Conservation (phyloP, 257 asterid species). For the Lavandula angustifolia region DNA sequence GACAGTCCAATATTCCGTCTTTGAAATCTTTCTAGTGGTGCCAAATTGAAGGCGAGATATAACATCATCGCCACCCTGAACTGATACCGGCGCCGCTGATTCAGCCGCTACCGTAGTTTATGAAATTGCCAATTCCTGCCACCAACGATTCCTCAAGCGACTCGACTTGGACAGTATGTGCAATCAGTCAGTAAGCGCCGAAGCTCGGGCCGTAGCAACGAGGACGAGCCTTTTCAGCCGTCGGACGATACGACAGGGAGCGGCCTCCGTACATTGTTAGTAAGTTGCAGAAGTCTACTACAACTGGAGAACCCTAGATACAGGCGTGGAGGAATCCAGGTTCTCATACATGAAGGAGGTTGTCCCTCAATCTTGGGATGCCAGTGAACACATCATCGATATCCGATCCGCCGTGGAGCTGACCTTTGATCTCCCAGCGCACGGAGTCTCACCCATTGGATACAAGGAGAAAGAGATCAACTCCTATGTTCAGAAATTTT, state of each 20-base stretch:
- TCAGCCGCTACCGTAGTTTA: slow-evolving; percentile 24
- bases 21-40: not conserved
- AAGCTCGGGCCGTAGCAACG: slow-evolving; percentile 21
- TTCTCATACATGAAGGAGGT: too few relatives aligned
- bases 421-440: too few relatives aligned
- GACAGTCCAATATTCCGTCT: not conserved
- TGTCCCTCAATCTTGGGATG: too few relatives aligned
- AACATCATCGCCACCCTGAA: slow-evolving; percentile 37
- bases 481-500: too few relatives aligned
- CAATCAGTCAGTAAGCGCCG: slow-evolving; percentile 19
- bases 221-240: slow-evolving; percentile 71
- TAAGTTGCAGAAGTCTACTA: too few relatives aligned
- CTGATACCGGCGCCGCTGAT: slow-evolving; percentile 22
- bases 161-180: slow-evolving; percentile 34
- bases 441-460: too few relatives aligned
- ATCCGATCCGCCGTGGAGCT: too few relatives aligned
- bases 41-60: slow-evolving; percentile 15
- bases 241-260: slow-evolving; percentile 69
- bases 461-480: too few relatives aligned
- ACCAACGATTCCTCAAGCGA: slow-evolving; percentile 26
- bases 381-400: too few relatives aligned
- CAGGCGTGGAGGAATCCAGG: too few relatives aligned
- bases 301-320: too few relatives aligned
- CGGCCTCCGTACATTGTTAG: too few relatives aligned
- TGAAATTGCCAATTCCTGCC: slow-evolving; percentile 25